phyloP scores from a whole-genome alignment of 352 stramenopile genomes.

The Phytophthora macrochlamydospora region DNA sequence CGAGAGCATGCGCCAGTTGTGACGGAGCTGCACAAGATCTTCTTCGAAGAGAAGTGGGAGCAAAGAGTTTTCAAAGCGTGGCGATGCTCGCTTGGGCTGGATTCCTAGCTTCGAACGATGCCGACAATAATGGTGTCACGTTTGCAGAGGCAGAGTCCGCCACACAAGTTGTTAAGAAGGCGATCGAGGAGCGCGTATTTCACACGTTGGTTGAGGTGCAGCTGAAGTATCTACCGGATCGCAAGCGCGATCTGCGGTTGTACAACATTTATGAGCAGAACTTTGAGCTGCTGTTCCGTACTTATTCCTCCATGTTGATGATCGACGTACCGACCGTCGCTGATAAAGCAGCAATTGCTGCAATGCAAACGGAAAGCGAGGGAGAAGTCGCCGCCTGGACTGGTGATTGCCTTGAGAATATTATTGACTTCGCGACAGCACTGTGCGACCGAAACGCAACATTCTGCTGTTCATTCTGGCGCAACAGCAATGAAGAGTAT shows the following conservation, averaged over 20 bases:
- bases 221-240: slow-evolving; percentile 78
- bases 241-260: slow-evolving; percentile 70
- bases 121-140: slow-evolving; percentile 39
- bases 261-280: slow-evolving; percentile 76
- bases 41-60: slow-evolving; percentile 74
- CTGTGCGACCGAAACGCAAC: slow-evolving; percentile 59
- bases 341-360: slow-evolving; percentile 65
- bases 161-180: slow-evolving; percentile 68
- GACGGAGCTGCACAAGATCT: slow-evolving; percentile 61
- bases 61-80: slow-evolving; percentile 76
- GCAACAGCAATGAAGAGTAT: slow-evolving; percentile 39
- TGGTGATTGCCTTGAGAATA: slow-evolving; percentile 78
- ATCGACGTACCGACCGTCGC: slow-evolving; percentile 78
- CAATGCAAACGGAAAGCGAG: slow-evolving; percentile 70
- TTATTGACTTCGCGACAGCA: slow-evolving; percentile 75
- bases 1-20: slow-evolving; percentile 57
- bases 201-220: slow-evolving; percentile 70
- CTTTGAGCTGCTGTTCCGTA: slow-evolving; percentile 71
- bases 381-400: slow-evolving; percentile 64
- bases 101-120: slow-evolving; percentile 52
- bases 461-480: slow-evolving; percentile 77
- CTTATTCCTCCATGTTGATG: slow-evolving; percentile 80
- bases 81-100: slow-evolving; percentile 76
- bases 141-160: slow-evolving; percentile 64
- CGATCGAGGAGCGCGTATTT: slow-evolving; percentile 70